phyloP scores from a whole-genome alignment of 257 asterid species.

The Nicotiana tabacum region DNA sequence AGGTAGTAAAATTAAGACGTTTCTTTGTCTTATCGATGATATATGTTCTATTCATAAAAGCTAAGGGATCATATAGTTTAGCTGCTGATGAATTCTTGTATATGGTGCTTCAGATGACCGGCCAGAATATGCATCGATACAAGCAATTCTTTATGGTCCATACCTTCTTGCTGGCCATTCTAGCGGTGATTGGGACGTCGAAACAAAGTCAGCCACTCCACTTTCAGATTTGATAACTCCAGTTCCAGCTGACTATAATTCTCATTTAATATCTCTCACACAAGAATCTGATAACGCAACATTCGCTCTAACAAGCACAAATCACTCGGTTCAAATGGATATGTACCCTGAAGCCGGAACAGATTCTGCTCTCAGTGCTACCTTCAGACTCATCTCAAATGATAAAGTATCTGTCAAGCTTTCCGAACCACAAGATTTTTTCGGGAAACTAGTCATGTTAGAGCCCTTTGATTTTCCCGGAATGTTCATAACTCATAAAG shows the following conservation, averaged over 20 bases:
- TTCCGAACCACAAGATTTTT: slow-evolving; percentile 27
- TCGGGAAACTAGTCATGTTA: slow-evolving; percentile 41
- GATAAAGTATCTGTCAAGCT: slow-evolving; percentile 6
- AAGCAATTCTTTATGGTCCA: slow-evolving; percentile 79
- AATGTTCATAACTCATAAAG: slow-evolving; percentile 37
- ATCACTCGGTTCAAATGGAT: slow-evolving; percentile 37
- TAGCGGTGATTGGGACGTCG: slow-evolving; percentile 58
- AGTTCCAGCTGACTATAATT: slow-evolving; percentile 39
- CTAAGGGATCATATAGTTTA: background rate
- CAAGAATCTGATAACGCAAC: slow-evolving; percentile 38
- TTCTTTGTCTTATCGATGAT: background rate
- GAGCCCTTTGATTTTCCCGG: slow-evolving; percentile 73
- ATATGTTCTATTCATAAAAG: background rate
- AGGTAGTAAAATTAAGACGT: slow-evolving; percentile 32
- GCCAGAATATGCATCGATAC: slow-evolving; percentile 45
- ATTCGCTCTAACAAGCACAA: slow-evolving; percentile 34
- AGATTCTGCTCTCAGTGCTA: slow-evolving; percentile 39
- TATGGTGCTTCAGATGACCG: slow-evolving; percentile 53
- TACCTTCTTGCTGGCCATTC: slow-evolving; percentile 78
- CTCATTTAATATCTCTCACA: slow-evolving; percentile 47
- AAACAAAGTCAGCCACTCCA: slow-evolving; percentile 32
- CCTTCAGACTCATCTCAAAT: slow-evolving; percentile 45
- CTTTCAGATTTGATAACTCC: slow-evolving; percentile 55
- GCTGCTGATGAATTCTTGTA: slow-evolving; percentile 9
- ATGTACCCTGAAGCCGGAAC: slow-evolving; percentile 48